Base-by-base conservation (phyloP, 192 early-diverging fungal genomes). In the Mortierella alpina region DNA sequence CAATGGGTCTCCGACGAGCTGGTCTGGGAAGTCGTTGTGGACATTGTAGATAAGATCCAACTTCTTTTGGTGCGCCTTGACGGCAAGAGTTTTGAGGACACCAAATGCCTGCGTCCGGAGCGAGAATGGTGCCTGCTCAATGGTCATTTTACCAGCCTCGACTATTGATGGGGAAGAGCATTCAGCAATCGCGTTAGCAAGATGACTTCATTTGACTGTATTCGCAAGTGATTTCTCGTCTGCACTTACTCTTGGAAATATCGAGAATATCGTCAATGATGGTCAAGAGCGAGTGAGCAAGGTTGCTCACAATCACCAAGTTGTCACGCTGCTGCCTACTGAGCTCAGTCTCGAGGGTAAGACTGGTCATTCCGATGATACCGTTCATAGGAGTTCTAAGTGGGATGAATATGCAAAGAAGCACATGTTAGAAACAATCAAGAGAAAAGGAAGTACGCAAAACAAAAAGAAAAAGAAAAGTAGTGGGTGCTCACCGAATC, bases 221-320 rank as follows among this genome's bases (percentile, higher is more conserved):
- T 55, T 14, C 14, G 2, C 49, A 51, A 5, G 15, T 53, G 17
- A 14, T 15, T 15, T 52, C 6, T 23, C 12, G 15, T 22, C 0
- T 42, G 45, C 4, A 70, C 83, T 76, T 74, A 80, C 73, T 90
- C 87, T 93, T 94, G 49, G 91, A 93, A 65, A 95, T 85, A 84
- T 95, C 95, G 9, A 96, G 84, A 76, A 96, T 91, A 75, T 94
- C 92, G 70, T 96, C 92, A 46, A 96, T 91, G 50, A 96, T 89
- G 7, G 88, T 88, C 68, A 95, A 75, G 42, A 95, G 83, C 57
- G 89, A 91, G 58, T 92, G 91, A 14, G 92, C 90, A 62, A 92
- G 74, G 42, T 84, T 88, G 45, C 89, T 91, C 59, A 94, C 93
- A 51, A 94, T 94, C 83, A 92, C 90, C 73, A 94, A 84, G 65